Evolutionary conservation across 352 stramenopile genomes (phyloP), one percentile per base, ranked within the genome.

Genomic region (Phytophthora hybrid): DNA sequence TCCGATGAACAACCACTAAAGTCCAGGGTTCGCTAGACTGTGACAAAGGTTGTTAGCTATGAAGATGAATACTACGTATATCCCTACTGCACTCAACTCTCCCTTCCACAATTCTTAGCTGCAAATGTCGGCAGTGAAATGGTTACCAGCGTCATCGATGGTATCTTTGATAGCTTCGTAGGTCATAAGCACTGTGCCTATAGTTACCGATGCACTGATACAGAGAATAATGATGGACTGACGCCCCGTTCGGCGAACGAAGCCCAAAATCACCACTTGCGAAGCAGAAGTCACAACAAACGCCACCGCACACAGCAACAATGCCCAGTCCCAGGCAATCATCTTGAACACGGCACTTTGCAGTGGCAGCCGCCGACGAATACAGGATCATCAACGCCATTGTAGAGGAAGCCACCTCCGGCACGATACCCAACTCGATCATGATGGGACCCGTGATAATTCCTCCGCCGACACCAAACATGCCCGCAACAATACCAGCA

Each of bases 361-460:
- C 71, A 1, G 79, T 83, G 0, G 81, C 79, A 6, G 79, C 80
- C 0, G 75, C 74, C 3, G 82, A 80, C 7, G 81, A 84, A 57
- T 85, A 90, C 53, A 90, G 65, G 46, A 89, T 81, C 59, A 90
- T 80, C 29, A 87, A 47, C 21, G 84, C 79, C 23, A 60, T 88
- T 4, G 71, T 90, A 11, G 83, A 77, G 5, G 78, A 83, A 5
- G 77, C 73, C 16, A 91, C 85, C 52, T 88, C 77, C 0, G 85
- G 81, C 5, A 87, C 55, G 34, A 92, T 79, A 10, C 82, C 83
- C 67, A 88, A 63, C 60, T 91, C 83, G 19, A 93, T 77, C 79
- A 90, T 80, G 19, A 93, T 67, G 3, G 83, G 85, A 1, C 85
- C 82, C 10, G 80, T 83, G 63, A 93, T 80, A 69, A 89, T 82